A percentile compares a stretch with the other conserved stretches of the same genome.
Conservation (phyloP, 345 rosid species). For the Aquilaria yunnanensis region DNA sequence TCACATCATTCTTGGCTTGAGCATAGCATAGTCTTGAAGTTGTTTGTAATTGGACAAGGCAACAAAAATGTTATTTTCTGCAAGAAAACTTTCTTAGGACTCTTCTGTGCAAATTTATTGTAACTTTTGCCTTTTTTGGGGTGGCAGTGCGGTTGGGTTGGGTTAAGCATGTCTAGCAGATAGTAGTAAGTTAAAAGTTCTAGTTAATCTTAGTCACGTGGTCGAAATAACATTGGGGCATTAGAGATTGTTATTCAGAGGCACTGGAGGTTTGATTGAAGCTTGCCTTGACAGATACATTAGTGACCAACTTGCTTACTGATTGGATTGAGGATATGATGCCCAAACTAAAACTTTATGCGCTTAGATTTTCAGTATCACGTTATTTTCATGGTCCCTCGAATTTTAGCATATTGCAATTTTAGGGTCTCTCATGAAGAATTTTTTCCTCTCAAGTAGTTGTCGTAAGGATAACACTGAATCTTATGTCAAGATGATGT, state of each 20-base stretch:
- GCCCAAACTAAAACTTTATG: background rate
- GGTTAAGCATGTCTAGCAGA: no score
- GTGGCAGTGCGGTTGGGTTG: no score
- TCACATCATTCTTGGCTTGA: background rate
- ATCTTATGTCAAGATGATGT: constrained; percentile 16
- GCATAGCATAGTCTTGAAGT: background rate
- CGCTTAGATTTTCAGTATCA: background rate
- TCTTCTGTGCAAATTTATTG: background rate
- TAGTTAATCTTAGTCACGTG: no score
- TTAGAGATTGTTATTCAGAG: no score
- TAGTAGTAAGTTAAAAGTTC: no score
- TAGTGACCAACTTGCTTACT: background rate
- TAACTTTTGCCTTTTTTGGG: no score
- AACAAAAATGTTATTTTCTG: background rate
- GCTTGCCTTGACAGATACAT: background rate
- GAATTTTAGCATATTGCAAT: constrained; percentile 11
- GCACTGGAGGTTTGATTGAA: background rate
- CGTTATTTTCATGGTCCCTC: constrained; percentile 3
- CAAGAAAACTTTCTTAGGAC: background rate
- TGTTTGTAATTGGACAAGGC: constrained; percentile 1
- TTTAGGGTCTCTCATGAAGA: background rate
- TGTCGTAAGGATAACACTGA: constrained; percentile 13
- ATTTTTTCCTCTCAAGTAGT: constrained; percentile 3
- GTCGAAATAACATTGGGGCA: no score
- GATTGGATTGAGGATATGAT: constrained; percentile 9